Conservation (phyloP, 2,329 filamentous ascomycete genomes). For the Phialophora chinensis region DNA sequence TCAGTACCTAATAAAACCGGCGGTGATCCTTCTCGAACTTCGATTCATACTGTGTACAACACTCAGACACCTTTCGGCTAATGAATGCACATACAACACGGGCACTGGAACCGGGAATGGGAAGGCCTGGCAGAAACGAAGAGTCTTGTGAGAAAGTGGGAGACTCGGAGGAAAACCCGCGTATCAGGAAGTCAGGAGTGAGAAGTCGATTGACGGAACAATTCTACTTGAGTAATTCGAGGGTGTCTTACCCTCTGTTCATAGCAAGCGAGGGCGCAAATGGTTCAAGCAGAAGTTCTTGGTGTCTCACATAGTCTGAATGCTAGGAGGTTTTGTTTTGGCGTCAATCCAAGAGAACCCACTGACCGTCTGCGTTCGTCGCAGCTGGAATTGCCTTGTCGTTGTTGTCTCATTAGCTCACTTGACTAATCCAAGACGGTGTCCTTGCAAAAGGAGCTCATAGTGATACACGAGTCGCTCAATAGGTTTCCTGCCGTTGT, state of each 20-base stretch:
- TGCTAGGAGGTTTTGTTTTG: not conserved
- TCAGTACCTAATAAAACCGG: conserved; percentile 4
- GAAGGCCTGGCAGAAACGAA: not conserved
- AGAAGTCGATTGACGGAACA: not conserved
- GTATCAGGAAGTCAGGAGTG: not conserved
- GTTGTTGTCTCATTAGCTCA: not conserved
- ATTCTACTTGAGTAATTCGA: not conserved
- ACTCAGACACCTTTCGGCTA: not conserved
- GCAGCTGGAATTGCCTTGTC: not conserved
- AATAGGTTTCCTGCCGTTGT: not conserved
- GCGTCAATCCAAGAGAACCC: not conserved
- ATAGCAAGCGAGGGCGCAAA: conserved; percentile 29
- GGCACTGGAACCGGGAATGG: not conserved
- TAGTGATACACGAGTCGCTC: not conserved
- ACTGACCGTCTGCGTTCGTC: not conserved
- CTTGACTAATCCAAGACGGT: not conserved
- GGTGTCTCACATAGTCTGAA: not conserved
- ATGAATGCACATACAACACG: conserved; percentile 8
- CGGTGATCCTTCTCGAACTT: not conserved
- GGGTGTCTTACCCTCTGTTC: conserved; percentile 8
- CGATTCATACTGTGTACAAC: conserved; percentile 6
- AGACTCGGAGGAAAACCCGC: not conserved
- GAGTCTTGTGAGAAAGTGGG: not conserved
- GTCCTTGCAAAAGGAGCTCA: not conserved
- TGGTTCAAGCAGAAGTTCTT: not conserved